These are phyloP conservation scores for Diatrype stigma DNA, from an alignment of 2,329 filamentous ascomycete species.

Conservation along the genomic window DNA sequence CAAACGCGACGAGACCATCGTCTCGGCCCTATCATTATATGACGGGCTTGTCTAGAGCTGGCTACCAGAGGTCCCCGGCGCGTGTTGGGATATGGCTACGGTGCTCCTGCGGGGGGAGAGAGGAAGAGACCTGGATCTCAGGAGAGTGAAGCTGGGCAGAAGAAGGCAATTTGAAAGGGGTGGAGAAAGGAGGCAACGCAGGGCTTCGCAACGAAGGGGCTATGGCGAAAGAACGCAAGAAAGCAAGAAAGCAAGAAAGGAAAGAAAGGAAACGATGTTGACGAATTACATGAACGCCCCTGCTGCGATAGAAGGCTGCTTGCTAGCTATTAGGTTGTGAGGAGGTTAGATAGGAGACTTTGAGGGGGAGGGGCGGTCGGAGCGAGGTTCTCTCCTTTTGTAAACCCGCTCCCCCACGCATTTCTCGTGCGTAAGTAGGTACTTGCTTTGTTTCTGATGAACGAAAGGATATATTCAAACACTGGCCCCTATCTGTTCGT, in stretches of 20 bases:
- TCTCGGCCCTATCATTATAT: conserved; percentile 92
- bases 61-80: neutral
- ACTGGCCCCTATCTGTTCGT: too few species aligned
- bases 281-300: neutral
- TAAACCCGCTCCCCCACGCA: neutral
- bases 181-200: neutral
- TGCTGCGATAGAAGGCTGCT: neutral
- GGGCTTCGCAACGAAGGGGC: too few species aligned
- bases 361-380: too few species aligned
- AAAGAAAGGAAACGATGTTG: neutral
- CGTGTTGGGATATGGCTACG: neutral
- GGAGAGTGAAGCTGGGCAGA: too few species aligned
- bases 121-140: neutral
- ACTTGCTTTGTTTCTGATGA: neutral
- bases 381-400: neutral
- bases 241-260: too few species aligned
- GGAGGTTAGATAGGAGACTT: too few species aligned
- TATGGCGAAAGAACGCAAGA: too few species aligned
- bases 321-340: too few species aligned
- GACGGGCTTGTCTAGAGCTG: conserved; percentile 75
- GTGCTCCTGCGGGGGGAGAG: neutral
- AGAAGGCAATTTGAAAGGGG: neutral
- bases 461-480: too few species aligned
- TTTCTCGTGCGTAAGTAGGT: neutral
- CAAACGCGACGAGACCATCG: conserved; percentile 98